A percentile compares a stretch with the other conserved stretches of the same genome.
These are phyloP conservation scores for Sphaerulina vaccinii DNA, from an alignment of 2,329 filamentous ascomycete species.

Conservation along the genomic window DNA sequence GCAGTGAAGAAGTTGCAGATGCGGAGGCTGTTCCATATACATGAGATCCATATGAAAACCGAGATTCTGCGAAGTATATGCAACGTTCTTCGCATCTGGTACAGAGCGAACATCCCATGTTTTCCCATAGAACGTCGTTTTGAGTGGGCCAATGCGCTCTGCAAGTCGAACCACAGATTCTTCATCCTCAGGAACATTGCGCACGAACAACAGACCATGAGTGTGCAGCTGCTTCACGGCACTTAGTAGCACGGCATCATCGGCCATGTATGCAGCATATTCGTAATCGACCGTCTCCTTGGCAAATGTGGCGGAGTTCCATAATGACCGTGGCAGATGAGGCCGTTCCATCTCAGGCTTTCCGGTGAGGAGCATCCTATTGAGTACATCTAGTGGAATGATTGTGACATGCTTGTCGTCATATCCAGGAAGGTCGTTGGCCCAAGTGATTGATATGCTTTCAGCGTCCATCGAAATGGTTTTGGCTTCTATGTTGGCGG, in stretches of 20 bases:
- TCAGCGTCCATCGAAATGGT: conserved; percentile 36
- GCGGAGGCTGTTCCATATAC: conserved; percentile 76
- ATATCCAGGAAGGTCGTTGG: conserved; percentile 52
- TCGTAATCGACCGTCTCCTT: conserved; percentile 58
- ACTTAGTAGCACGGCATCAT: conserved; percentile 57
- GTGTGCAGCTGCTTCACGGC: conserved; percentile 62
- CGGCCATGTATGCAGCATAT: conserved; percentile 69
- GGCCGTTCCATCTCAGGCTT: conserved; percentile 2
- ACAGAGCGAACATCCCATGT: conserved; percentile 89
- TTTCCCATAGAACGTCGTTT: conserved; percentile 85
- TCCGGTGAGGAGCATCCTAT: conserved; percentile 1
- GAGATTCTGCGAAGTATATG: conserved; percentile 76
- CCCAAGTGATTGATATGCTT: conserved; percentile 55
- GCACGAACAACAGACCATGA: conserved; percentile 75
- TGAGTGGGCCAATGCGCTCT: conserved; percentile 70
- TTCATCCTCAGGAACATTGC: conserved; percentile 62
- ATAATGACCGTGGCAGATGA: conserved; percentile 29
- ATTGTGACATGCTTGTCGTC: conserved; percentile 43
- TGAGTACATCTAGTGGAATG: conserved; percentile 26
- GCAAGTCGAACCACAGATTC: conserved; percentile 63
- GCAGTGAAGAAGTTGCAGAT: conserved; percentile 86
- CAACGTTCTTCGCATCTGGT: conserved; percentile 82
- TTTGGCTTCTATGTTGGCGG: conserved; percentile 46
- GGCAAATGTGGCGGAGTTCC: conserved; percentile 50
- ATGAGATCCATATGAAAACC: conserved; percentile 92